Evolutionary conservation across 257 asterid species (phyloP).

Genomic region (Primulina eburnea): DNA sequence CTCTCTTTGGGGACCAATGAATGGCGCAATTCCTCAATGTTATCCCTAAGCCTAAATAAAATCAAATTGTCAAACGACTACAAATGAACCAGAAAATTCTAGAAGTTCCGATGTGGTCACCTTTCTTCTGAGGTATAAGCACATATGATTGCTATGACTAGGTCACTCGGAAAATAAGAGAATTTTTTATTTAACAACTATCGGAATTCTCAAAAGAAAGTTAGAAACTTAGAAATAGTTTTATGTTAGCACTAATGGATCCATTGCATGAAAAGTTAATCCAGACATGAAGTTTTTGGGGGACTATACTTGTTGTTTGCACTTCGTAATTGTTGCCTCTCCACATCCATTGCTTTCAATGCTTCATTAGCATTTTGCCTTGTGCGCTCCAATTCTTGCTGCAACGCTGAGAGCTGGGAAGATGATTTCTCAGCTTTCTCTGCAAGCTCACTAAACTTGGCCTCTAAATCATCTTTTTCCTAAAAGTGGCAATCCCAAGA

Average conservation of each 20-base stretch:
- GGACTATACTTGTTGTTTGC: conserved; percentile 77
- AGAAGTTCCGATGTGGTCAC: conserved; percentile 8
- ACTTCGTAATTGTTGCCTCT: conserved; percentile 88
- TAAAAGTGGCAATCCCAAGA: conserved; percentile 32
- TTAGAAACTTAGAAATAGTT: background rate
- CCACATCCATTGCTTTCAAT: conserved; percentile 80
- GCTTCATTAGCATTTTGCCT: conserved; percentile 93
- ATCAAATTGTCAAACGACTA: conserved; percentile 26
- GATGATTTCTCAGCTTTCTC: conserved; percentile 79
- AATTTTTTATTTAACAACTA: conserved; percentile 9
- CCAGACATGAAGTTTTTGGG: conserved; percentile 13
- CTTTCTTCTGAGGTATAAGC: conserved; percentile 4
- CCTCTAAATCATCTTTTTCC: conserved; percentile 96
- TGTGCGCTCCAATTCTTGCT: conserved; percentile 90
- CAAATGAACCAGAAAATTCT: conserved; percentile 22
- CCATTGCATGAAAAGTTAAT: conserved; percentile 21
- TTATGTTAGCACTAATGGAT: conserved; percentile 17
- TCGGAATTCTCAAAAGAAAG: conserved; percentile 4
- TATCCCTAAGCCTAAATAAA: conserved; percentile 72
- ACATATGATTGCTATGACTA: conserved; percentile 9
- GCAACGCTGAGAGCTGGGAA: conserved; percentile 71
- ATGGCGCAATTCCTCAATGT: conserved; percentile 77
- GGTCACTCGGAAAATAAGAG: background rate
- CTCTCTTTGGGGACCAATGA: conserved; percentile 80
- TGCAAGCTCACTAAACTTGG: conserved; percentile 68